Evolutionary conservation across 2,329 filamentous ascomycete genomes (phyloP), one percentile per base, ranked within the genome.

Genomic region (Graphiopsis chlorocephala): DNA sequence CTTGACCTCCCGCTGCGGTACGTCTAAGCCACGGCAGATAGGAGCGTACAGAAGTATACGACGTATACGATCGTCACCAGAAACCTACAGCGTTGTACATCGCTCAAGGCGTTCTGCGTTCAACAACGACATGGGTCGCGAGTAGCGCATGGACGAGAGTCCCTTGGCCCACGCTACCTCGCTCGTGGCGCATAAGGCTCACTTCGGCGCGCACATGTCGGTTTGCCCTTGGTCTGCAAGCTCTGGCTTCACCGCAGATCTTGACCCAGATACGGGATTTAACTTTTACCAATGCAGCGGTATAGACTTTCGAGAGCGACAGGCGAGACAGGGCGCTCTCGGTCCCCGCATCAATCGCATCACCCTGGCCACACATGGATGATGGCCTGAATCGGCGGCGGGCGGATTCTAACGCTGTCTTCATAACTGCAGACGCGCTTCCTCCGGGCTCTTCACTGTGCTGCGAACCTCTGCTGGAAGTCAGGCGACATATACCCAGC

Each of bases 241-340:
- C 45, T 56, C 35, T 25, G 56, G 15, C 42, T 60, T 48, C 38
- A 60, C 25, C 38, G 57, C 57, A 60, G 57, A 60, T 60, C 57
- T 60, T 17, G 26, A 31, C 57, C 57, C 57, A 47, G 28, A 60
- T 31, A 20, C 38, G 38, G n/a, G 15, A 25, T 60, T 60, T 7
- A 29, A 45, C 55, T 38, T 60, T 60, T 47, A 47, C 38, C 57
- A 47, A 31, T 60, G 57, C 57, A 38, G 23, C 23, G 14, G 26
- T 23, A 60, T 47, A 45, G 33, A 59, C 57, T 60, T 60, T 60
- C 11, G n/a, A 31, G 17, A 56, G n/a, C 31, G 31, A 56, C 53
- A 38, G n/a, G 53, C 53, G 29, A 35, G n/a, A 23, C 53, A 29
- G 53, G 20, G 20, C 29, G 53, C 31, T 31, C 53, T 31, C 31